A percentile compares a stretch with the other conserved stretches of the same genome.
These are phyloP conservation scores for Penstemon eatonii DNA, from an alignment of 257 asterid species.

Conservation along the genomic window DNA sequence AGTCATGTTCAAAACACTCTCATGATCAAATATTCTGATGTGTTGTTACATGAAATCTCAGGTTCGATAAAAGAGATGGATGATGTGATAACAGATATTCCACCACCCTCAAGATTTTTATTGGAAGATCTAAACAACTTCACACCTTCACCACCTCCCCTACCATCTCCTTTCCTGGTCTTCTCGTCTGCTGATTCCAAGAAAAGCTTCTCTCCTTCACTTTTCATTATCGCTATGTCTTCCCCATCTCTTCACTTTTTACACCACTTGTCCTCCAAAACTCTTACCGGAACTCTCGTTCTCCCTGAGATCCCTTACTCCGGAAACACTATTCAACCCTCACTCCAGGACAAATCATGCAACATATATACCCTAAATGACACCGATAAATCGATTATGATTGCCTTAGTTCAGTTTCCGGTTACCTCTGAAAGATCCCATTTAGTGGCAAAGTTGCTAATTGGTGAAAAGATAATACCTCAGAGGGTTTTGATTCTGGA, in stretches of 20 bases:
- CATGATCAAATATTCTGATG: constrained; percentile 12
- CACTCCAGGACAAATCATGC: constrained; percentile 81
- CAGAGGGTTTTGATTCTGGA: constrained; percentile 81
- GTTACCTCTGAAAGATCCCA: constrained; percentile 81
- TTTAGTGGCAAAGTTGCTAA: constrained; percentile 65
- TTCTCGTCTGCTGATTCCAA: constrained; percentile 49
- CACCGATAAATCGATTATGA: constrained; percentile 48
- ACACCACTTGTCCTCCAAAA: constrained; percentile 66
- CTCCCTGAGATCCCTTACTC: constrained; percentile 79
- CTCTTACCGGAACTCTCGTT: constrained; percentile 63
- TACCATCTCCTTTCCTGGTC: constrained; percentile 74
- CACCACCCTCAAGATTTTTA: constrained; percentile 93
- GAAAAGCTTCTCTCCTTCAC: constrained; percentile 61
- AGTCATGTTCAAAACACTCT: constrained; percentile 13
- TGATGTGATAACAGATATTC: constrained; percentile 83
- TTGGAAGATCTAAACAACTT: constrained; percentile 90
- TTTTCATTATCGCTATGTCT: constrained; percentile 77
- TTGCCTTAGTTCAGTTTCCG: constrained; percentile 67
- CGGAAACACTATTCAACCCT: constrained; percentile 66
- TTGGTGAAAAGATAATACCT: constrained; percentile 67
- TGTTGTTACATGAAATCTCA: constrained; percentile 31
- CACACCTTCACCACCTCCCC: constrained; percentile 71
- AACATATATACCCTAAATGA: constrained; percentile 60
- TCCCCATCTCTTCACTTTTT: constrained; percentile 67
- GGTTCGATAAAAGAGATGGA: constrained; percentile 63